These are phyloP conservation scores for Taiwanofungus camphoratus DNA, from an alignment of 1,284 basidiomycete genomes.

Conservation along the genomic window DNA sequence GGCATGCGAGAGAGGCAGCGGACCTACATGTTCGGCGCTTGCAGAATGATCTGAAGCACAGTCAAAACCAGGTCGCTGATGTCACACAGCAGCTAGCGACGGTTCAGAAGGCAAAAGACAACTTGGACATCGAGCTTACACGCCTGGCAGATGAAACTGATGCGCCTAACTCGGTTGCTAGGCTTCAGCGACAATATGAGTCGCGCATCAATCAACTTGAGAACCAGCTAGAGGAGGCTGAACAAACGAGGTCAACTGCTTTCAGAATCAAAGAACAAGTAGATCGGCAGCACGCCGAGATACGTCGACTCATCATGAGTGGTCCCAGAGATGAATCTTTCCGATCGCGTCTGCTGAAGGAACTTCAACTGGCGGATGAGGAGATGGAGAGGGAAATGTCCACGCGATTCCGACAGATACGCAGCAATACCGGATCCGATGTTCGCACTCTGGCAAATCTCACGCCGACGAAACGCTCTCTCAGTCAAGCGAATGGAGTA, in stretches of 20 bases:
- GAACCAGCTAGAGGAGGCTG: conserved; percentile 52
- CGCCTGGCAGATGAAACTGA: conserved; percentile 58
- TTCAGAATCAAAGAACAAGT: conserved; percentile 57
- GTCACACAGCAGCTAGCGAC: conserved; percentile 45
- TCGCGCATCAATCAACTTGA: conserved; percentile 61
- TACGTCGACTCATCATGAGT: conserved; percentile 57
- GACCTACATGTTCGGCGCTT: conserved; percentile 56
- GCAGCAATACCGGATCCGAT: conserved; percentile 24
- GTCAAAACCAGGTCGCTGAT: conserved; percentile 48
- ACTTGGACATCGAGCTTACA: conserved; percentile 64
- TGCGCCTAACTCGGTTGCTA: conserved; percentile 49
- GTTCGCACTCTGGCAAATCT: conserved; percentile 33
- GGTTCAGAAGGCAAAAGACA: conserved; percentile 59
- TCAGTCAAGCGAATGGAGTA: conserved; percentile 28
- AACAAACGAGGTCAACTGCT: conserved; percentile 44
- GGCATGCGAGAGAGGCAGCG: conserved; percentile 55
- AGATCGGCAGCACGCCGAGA: conserved; percentile 64
- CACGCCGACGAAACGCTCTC: conserved; percentile 40
- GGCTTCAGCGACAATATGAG: conserved; percentile 63
- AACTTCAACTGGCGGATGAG: conserved; percentile 63
- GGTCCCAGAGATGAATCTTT: conserved; percentile 57
- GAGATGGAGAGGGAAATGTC: conserved; percentile 55
- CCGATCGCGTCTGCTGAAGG: conserved; percentile 60
- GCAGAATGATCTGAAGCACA: conserved; percentile 52
- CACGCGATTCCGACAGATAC: conserved; percentile 19